Percentiles rank a stretch among this genome's conserved stretches.
phyloP scores from a whole-genome alignment of 805 yeast genomes.

The Cyberlindnera japonica region DNA sequence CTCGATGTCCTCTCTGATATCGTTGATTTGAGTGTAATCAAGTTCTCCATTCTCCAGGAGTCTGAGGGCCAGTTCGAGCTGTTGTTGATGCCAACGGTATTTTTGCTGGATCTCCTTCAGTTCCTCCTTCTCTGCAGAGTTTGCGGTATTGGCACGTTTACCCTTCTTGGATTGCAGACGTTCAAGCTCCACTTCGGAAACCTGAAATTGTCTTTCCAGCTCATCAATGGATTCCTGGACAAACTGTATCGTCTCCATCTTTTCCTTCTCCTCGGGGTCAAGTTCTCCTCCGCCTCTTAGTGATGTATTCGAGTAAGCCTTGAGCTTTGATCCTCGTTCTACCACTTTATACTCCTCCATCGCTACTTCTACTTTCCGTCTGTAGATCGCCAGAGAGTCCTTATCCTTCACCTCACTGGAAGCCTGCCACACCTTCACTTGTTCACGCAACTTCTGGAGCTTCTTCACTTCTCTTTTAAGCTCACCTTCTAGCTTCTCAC shows the following conservation, averaged over 20 bases:
- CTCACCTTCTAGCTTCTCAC: constrained; percentile 89
- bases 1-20: constrained; percentile 80
- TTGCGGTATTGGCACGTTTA: constrained; percentile 40
- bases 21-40: constrained; percentile 69
- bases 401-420: constrained; percentile 89
- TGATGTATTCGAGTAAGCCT: constrained; percentile 91
- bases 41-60: constrained; percentile 76
- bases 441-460: constrained; percentile 88
- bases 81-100: constrained; percentile 75
- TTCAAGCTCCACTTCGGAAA: constrained; percentile 69
- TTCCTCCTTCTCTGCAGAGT: constrained; percentile 57
- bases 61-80: constrained; percentile 73
- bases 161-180: constrained; percentile 50
- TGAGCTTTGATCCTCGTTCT: constrained; percentile 87
- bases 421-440: constrained; percentile 90
- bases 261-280: constrained; percentile 79
- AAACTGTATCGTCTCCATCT: constrained; percentile 66
- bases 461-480: constrained; percentile 93
- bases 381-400: constrained; percentile 70
- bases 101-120: constrained; percentile 59
- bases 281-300: constrained; percentile 49
- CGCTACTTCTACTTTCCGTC: constrained; percentile 64
- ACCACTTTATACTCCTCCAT: constrained; percentile 96
- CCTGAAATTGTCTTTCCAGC: constrained; percentile 72
- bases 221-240: constrained; percentile 73